Evolutionary conservation across 139 green algal species (phyloP), one percentile per base, ranked within the genome.

Genomic region (Chlorella sorokiniana): DNA sequence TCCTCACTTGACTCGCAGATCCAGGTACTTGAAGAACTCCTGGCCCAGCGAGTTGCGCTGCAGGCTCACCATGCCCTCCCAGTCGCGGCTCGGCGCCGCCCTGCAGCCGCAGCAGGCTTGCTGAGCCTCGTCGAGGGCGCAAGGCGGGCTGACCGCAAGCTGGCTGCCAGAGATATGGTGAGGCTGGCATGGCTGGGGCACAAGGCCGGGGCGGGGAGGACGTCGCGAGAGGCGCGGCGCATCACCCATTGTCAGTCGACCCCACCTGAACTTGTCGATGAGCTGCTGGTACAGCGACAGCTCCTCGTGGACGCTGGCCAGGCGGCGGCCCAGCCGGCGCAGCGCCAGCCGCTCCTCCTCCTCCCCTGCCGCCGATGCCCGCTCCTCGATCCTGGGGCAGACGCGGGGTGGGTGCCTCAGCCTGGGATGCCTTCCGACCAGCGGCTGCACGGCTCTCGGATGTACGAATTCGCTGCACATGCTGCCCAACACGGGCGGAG

Each of bases 1-100:
- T 3, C 18, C 78, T 62, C 54, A 79, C 79, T 25, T 52, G 42
- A 86, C 51, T 18, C 73, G 67, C 40, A 89, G 45, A 22, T 90
- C 76, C 59, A 89, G n/a, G 72, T 91, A 86, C 14, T 88, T 64
- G 64, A 95, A 95, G 75, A 94, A 95, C 42, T 88, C 86, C 0
- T 69, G 9, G 16, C 68, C 83, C 61, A 95, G 63, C 20, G 78
- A 41, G 3, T 11, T 42, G 10, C 89, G 85, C 18, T 81, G 48
- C 29, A 35, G 20, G 22, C 78, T 78, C 23, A 94, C 90, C 35
- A 93, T 65, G 25, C 79, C 77, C 80, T 94, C 90, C 90, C 89
- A 93, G 56, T 90, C 81, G 6, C 56, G 27, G 27, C 54, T 74
- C 0, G 82, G 71, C 33, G 70, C 44, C 0, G 78, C 51, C 68